Evolutionary conservation across 2,329 filamentous ascomycete genomes (phyloP).

Genomic region (Achaetomium macrosporum): DNA sequence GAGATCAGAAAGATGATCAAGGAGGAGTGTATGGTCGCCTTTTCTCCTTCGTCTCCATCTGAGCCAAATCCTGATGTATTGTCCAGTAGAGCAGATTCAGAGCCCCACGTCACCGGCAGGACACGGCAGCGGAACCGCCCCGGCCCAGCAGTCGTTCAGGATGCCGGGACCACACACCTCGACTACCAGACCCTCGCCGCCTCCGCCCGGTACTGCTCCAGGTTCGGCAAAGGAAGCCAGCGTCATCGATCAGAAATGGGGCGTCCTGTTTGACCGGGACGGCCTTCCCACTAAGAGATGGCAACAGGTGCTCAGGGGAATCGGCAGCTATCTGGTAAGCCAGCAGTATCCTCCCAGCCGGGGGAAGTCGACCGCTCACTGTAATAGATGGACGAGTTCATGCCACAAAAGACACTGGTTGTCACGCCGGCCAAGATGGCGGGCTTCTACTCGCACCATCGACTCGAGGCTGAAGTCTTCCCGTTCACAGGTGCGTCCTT

Average conservation of each 20-base stretch:
- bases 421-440: slow-evolving; percentile 71
- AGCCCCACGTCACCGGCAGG: background rate
- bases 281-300: slow-evolving; percentile 63
- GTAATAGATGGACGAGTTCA: slow-evolving; percentile 59
- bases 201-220: background rate
- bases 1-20: slow-evolving; percentile 21
- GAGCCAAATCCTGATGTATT: background rate
- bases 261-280: slow-evolving; percentile 62
- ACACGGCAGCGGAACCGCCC: background rate
- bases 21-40: slow-evolving; percentile 15
- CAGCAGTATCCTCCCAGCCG: background rate
- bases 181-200: background rate
- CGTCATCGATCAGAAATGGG: slow-evolving; percentile 69
- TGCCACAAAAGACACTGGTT: slow-evolving; percentile 62
- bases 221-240: slow-evolving; percentile 40
- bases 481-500: slow-evolving; percentile 56
- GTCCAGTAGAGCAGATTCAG: slow-evolving; percentile 4
- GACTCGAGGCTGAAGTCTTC: slow-evolving; percentile 58
- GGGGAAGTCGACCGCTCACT: slow-evolving; percentile 14
- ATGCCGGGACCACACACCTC: background rate
- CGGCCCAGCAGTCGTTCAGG: background rate
- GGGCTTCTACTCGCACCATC: slow-evolving; percentile 64
- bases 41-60: background rate
- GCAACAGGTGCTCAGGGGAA: slow-evolving; percentile 63
- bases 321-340: slow-evolving; percentile 68